Evolutionary conservation across 2,329 filamentous ascomycete species (phyloP).

Genomic region (Diaporthe batatas): DNA sequence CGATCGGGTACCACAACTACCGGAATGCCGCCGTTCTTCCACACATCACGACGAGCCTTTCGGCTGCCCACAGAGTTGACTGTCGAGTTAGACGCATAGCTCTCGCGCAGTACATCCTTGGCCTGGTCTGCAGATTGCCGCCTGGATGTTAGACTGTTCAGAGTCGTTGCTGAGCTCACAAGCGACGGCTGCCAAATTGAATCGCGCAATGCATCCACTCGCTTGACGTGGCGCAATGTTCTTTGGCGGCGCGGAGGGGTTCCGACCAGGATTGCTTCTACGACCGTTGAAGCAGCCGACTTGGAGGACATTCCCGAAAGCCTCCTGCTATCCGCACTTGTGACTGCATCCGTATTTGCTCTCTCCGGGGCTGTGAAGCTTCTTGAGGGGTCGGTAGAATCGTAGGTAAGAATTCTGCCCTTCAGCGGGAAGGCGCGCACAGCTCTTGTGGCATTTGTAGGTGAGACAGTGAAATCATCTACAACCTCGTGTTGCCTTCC

Average conservation of each 20-base stretch:
- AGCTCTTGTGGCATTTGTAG: slow-evolving; percentile 66
- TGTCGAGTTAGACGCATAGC: slow-evolving; percentile 63
- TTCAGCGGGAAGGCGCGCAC: slow-evolving; percentile 62
- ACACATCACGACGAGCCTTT: slow-evolving; percentile 69
- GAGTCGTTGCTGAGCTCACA: slow-evolving; percentile 57
- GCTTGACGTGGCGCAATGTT: slow-evolving; percentile 73
- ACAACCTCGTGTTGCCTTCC: slow-evolving; percentile 55
- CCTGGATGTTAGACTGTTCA: slow-evolving; percentile 40
- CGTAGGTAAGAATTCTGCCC: slow-evolving; percentile 55
- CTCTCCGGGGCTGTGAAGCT: slow-evolving; percentile 47
- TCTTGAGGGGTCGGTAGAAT: slow-evolving; percentile 52
- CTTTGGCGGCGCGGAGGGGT: slow-evolving; percentile 59
- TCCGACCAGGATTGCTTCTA: slow-evolving; percentile 71
- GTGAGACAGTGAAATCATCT: slow-evolving; percentile 62
- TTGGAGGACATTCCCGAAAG: slow-evolving; percentile 68
- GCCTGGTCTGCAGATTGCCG: slow-evolving; percentile 45
- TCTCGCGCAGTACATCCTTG: slow-evolving; percentile 55
- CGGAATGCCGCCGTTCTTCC: slow-evolving; percentile 71
- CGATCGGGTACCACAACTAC: slow-evolving; percentile 74
- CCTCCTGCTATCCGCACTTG: slow-evolving; percentile 60
- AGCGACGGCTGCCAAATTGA: slow-evolving; percentile 58
- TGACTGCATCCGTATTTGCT: slow-evolving; percentile 49
- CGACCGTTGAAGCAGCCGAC: slow-evolving; percentile 68
- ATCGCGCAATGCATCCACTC: slow-evolving; percentile 65
- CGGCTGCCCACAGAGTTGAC: slow-evolving; percentile 65